Conservation (phyloP, 2,329 filamentous ascomycete species). For the Sclerotinia glacialis region DNA sequence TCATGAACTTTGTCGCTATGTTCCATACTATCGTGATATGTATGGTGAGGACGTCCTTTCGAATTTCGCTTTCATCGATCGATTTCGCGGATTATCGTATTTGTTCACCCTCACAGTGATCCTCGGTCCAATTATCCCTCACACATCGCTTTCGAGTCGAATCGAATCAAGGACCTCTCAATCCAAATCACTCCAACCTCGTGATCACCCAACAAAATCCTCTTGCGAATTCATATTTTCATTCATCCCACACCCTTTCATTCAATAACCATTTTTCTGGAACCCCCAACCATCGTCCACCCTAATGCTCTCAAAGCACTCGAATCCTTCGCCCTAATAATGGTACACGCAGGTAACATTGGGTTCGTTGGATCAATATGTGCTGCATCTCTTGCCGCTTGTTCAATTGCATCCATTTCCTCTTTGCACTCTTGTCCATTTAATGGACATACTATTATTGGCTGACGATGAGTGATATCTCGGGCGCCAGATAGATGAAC, state of each 20-base stretch:
- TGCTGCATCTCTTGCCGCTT: constrained; percentile 88
- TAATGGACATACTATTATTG: constrained; percentile 92
- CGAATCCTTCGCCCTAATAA: constrained; percentile 75
- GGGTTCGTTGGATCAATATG: constrained; percentile 86
- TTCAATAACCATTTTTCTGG: constrained; percentile 65
- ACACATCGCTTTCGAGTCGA: background rate
- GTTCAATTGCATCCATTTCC: constrained; percentile 97
- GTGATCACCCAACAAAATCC: background rate
- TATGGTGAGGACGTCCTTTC: background rate
- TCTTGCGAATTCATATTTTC: background rate
- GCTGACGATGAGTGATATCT: constrained; percentile 85
- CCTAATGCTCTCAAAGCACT: constrained; percentile 61
- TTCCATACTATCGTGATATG: background rate
- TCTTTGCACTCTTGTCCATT: constrained; percentile 96
- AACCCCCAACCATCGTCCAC: constrained; percentile 60
- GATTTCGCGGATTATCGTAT: background rate
- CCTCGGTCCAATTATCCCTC: background rate
- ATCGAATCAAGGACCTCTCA: background rate
- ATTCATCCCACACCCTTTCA: constrained; percentile 40
- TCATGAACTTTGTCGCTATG: background rate
- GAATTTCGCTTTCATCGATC: background rate
- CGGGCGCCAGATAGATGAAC: constrained; percentile 82
- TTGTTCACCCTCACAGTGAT: background rate
- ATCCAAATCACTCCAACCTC: background rate
- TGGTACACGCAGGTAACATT: constrained; percentile 81